A percentile compares a stretch with the other conserved stretches of the same genome.
Conservation (phyloP, 768 basidiomycete species). For the Harrya chromipes region DNA sequence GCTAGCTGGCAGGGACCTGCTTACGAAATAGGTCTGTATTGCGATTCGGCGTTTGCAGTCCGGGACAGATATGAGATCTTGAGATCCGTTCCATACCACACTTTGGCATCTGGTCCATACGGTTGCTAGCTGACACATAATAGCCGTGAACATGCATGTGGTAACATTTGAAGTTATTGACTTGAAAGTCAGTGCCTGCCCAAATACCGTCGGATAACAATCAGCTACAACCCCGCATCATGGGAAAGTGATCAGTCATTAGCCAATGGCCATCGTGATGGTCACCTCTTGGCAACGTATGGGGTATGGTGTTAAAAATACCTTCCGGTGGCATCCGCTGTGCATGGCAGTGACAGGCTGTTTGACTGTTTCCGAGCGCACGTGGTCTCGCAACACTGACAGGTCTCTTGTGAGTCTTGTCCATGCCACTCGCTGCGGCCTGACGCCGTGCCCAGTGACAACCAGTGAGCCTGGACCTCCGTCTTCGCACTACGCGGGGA, state of each 20-base stretch:
- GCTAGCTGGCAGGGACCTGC: background rate
- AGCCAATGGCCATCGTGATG: background rate
- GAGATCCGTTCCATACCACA: background rate
- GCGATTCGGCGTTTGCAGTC: background rate
- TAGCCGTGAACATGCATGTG: background rate
- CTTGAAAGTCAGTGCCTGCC: background rate
- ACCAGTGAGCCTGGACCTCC: too few species aligned
- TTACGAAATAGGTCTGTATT: constrained; percentile 11
- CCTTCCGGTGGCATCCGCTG: too few species aligned
- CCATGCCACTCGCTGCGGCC: too few species aligned
- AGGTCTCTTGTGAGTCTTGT: too few species aligned
- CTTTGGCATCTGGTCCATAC: background rate
- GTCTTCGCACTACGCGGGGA: too few species aligned
- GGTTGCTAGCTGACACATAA: background rate
- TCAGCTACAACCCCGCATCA: background rate
- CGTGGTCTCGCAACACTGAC: too few species aligned
- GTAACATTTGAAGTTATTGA: too few species aligned
- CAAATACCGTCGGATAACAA: background rate
- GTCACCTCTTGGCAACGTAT: background rate
- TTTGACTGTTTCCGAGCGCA: too few species aligned
- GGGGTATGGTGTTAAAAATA: too few species aligned
- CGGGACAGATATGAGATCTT: constrained; percentile 4
- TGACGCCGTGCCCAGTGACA: too few species aligned
- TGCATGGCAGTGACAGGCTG: too few species aligned
- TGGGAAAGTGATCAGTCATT: background rate